phyloP scores from a whole-genome alignment of 257 asterid genomes.

The Solanum corneliomulleri region DNA sequence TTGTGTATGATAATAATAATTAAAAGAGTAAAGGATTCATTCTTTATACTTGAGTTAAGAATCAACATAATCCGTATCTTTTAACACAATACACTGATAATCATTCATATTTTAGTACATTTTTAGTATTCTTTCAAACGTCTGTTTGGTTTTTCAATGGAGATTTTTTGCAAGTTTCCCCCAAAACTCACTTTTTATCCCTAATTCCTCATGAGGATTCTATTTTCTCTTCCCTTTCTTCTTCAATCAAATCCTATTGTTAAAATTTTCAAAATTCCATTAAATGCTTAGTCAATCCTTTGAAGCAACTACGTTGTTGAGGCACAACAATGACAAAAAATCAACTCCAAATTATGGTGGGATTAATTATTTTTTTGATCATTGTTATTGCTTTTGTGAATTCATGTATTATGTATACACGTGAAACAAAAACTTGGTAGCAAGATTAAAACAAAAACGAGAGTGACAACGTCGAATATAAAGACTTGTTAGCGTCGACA shows the following conservation, averaged over 20 bases:
- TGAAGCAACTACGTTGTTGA: neutral
- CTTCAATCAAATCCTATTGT: neutral
- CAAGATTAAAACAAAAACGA: too few relatives aligned
- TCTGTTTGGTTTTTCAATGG: neutral
- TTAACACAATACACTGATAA: too few relatives aligned
- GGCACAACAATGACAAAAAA: neutral
- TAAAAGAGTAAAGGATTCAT: neutral
- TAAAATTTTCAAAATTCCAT: neutral
- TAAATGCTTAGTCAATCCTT: neutral
- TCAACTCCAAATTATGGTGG: neutral
- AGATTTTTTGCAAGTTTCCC: too few relatives aligned
- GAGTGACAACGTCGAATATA: too few relatives aligned
- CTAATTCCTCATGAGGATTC: neutral
- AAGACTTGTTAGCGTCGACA: too few relatives aligned
- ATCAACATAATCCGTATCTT: neutral
- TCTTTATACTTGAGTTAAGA: neutral
- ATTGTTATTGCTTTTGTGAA: neutral
- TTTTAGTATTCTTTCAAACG: too few relatives aligned
- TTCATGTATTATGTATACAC: too few relatives aligned
- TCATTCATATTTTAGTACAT: neutral
- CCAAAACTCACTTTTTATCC: too few relatives aligned
- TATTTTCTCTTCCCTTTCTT: neutral
- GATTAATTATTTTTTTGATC: too few relatives aligned
- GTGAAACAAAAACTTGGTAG: neutral
- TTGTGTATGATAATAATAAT: neutral